Evolutionary conservation across 345 rosid genomes (phyloP).

Genomic region (Bruguiera parviflora): DNA sequence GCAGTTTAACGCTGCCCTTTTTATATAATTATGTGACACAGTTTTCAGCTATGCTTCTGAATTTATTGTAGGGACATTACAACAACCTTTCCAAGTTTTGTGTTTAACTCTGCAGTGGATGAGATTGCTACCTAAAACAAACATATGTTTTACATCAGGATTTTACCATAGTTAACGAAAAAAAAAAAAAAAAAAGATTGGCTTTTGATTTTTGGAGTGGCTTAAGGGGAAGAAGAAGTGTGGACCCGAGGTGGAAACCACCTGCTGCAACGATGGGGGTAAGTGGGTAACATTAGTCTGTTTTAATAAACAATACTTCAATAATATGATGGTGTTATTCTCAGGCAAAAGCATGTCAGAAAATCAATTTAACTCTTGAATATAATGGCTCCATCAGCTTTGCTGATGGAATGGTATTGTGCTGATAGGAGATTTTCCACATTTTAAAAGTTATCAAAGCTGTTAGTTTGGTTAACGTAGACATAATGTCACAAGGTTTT

Average conservation of each 20-base stretch:
- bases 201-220: neutral
- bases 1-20: neutral
- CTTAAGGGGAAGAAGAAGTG: neutral
- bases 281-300: too few species aligned
- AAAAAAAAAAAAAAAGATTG: neutral
- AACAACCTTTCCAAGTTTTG: slow-evolving; percentile 91
- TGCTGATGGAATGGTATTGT: too few species aligned
- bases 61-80: slow-evolving; percentile 76
- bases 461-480: too few species aligned
- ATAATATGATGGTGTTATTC: too few species aligned
- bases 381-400: too few species aligned
- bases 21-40: neutral
- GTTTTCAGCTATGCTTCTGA: neutral
- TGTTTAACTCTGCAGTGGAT: slow-evolving; percentile 87
- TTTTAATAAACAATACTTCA: too few species aligned
- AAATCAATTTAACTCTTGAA: too few species aligned
- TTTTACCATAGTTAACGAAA: neutral
- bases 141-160: slow-evolving; percentile 3
- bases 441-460: too few species aligned
- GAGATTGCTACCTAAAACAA: slow-evolving; percentile 62
- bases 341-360: too few species aligned
- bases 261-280: too few species aligned
- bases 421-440: too few species aligned
- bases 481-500: too few species aligned
- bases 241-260: neutral